Base-by-base conservation (phyloP, 805 yeast genomes). In the Candida multigemmis region DNA sequence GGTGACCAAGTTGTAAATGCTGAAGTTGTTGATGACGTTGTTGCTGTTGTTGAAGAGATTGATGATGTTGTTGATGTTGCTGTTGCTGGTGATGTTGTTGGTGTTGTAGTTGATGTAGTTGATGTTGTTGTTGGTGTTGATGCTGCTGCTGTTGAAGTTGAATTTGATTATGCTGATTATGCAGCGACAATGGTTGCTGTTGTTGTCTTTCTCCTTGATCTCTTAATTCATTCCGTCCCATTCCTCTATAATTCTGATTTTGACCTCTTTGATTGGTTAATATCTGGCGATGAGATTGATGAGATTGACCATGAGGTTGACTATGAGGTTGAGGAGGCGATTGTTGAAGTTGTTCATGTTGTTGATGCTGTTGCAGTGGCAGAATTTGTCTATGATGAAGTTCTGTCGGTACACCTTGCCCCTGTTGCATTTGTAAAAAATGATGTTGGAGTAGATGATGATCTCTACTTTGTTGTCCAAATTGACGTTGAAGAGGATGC, bases 11-110 rank as follows among this genome's bases (percentile, higher is more conserved):
- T 19, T 11, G 32, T 22, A 22, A 26, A 12, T 7, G 27, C 9
- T 14, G 33, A 14, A 12, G 26, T 12, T n/a, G 30, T 15, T 21
- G 32, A 7, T 13, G 27, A 8, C 13, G 24, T 16, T 12, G 30
- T n/a, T 19, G 26, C 16, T 24, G 30, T 6, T 12, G 27, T 17
- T 32, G 34, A 12, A 30, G 32, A 11, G 21, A 33, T n/a, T 30
- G 35, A 15, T 25, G 32, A 18, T 30, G 36, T 18, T 28, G 41
- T 2, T 26, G 28, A 19, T 34, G 40, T n/a, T 27, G 23, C 24
- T 28, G 28, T 15, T 25, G 30, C 14, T 28, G 35, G 14, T 12
- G 37, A 7, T 23, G 31, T 16, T 22, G 32, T 14, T 27, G 35
- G n/a, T 14, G 28, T 23, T 26, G 34, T 11, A 23, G 25, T 14